Evolutionary conservation across 1,139 yeast species (phyloP).

Genomic region (Debaryomyces fabryi): DNA sequence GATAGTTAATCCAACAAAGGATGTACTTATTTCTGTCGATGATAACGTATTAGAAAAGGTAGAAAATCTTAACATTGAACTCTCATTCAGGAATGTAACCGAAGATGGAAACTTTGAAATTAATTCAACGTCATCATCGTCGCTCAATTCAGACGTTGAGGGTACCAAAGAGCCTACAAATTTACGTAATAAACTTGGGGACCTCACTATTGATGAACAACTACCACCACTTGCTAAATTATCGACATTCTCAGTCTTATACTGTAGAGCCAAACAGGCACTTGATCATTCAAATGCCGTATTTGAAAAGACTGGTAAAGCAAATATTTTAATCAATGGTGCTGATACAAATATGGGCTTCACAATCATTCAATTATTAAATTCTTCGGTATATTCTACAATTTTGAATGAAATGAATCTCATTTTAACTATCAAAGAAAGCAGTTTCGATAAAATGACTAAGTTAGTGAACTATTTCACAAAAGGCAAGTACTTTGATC

Average conservation of each 20-base stretch:
- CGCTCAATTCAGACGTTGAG: not conserved
- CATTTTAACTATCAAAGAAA: slow-evolving; percentile 37
- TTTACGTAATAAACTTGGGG: slow-evolving; percentile 2
- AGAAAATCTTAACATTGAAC: slow-evolving; percentile 21
- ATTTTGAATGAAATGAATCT: slow-evolving; percentile 29
- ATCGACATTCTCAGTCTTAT: slow-evolving; percentile 37
- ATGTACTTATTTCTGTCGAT: slow-evolving; percentile 33
- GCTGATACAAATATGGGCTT: slow-evolving; percentile 46
- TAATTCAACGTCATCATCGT: slow-evolving; percentile 14
- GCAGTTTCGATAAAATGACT: slow-evolving; percentile 23
- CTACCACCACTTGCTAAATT: slow-evolving; percentile 41
- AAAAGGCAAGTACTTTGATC: slow-evolving; percentile 24
- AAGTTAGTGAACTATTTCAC: slow-evolving; percentile 25
- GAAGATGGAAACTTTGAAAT: slow-evolving; percentile 18
- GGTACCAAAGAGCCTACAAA: not conserved
- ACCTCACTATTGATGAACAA: slow-evolving; percentile 12
- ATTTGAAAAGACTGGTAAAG: slow-evolving; percentile 17
- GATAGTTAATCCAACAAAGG: slow-evolving; percentile 37
- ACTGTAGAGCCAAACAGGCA: slow-evolving; percentile 44
- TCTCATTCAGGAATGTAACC: slow-evolving; percentile 14
- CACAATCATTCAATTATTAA: slow-evolving; percentile 38
- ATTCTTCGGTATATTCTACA: slow-evolving; percentile 26
- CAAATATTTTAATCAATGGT: slow-evolving; percentile 45
- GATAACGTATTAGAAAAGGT: slow-evolving; percentile 27
- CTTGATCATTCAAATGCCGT: slow-evolving; percentile 27